Evolutionary conservation across 371 early-diverging fungal genomes (phyloP).

Genomic region (Haplosporangium sp.): DNA sequence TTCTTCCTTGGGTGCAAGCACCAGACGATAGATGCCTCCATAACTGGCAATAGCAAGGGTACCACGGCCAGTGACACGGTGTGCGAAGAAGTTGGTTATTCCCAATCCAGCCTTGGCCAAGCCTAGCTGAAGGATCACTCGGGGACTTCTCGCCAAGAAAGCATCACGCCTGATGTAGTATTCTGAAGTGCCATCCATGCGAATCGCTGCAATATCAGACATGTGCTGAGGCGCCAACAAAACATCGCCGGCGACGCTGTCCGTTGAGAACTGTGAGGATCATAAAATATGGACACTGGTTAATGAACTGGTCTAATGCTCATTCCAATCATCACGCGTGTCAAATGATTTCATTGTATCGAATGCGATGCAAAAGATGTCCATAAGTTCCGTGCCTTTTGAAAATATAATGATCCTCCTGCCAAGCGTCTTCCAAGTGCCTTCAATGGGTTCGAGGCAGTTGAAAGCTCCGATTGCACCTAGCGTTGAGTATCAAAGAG

Average conservation of each 20-base stretch:
- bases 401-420: slow-evolving; percentile 68
- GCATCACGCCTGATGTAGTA: slow-evolving; percentile 77
- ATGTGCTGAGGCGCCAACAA: slow-evolving; percentile 72
- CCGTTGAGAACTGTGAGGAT: slow-evolving; percentile 65
- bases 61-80: slow-evolving; percentile 77
- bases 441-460: slow-evolving; percentile 61
- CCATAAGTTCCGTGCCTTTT: slow-evolving; percentile 60
- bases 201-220: slow-evolving; percentile 75
- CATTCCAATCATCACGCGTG: neutral
- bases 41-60: slow-evolving; percentile 76
- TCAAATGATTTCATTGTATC: neutral
- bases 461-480: slow-evolving; percentile 64
- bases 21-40: slow-evolving; percentile 79
- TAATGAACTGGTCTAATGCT: neutral
- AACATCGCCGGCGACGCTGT: slow-evolving; percentile 70
- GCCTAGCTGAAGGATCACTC: slow-evolving; percentile 70
- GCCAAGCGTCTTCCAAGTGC: slow-evolving; percentile 64
- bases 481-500: slow-evolving; percentile 9
- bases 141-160: slow-evolving; percentile 74
- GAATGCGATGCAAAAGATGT: too few relatives aligned
- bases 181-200: slow-evolving; percentile 69
- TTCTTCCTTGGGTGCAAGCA: slow-evolving; percentile 74
- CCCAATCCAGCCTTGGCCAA: slow-evolving; percentile 62
- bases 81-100: slow-evolving; percentile 69
- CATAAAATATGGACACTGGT: too few relatives aligned